A percentile compares a stretch with the other conserved stretches of the same genome.
These are phyloP conservation scores for Retiboletus fuscus DNA, from an alignment of 1,284 basidiomycete species.

Conservation along the genomic window DNA sequence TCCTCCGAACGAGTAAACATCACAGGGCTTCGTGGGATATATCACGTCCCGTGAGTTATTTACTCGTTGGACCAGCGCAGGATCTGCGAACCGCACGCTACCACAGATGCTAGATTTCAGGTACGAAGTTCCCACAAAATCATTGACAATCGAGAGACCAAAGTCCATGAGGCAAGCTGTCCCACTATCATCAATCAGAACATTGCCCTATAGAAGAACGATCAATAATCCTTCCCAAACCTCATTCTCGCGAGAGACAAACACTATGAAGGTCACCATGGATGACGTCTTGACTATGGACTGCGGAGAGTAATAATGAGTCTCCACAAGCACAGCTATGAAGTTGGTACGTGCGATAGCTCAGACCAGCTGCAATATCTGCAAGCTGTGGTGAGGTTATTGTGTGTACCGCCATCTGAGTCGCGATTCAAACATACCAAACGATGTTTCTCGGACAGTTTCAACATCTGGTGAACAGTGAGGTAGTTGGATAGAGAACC, in stretches of 20 bases:
- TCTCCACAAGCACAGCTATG: not conserved
- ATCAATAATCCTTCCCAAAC: constrained; percentile 7
- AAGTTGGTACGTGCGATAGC: constrained; percentile 41
- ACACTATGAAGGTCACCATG: constrained; percentile 48
- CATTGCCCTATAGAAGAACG: constrained; percentile 38
- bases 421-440: constrained; percentile 29
- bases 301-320: constrained; percentile 23
- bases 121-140: constrained; percentile 50
- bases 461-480: not conserved
- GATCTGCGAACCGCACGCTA: constrained; percentile 51
- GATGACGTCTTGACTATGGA: constrained; percentile 36
- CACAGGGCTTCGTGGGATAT: constrained; percentile 43
- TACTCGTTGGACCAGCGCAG: constrained; percentile 43
- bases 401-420: not conserved
- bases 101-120: constrained; percentile 49
- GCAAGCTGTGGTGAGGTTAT: constrained; percentile 31
- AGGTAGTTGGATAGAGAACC: constrained; percentile 44
- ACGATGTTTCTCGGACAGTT: constrained; percentile 20
- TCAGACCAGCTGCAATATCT: constrained; percentile 42
- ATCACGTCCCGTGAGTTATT: constrained; percentile 8
- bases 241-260: not conserved
- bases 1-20: constrained; percentile 50
- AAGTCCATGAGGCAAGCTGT: constrained; percentile 50
- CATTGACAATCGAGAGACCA: constrained; percentile 51
- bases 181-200: constrained; percentile 42